Conservation (phyloP, 1,284 basidiomycete genomes). For the Violaceomyces palustris region DNA sequence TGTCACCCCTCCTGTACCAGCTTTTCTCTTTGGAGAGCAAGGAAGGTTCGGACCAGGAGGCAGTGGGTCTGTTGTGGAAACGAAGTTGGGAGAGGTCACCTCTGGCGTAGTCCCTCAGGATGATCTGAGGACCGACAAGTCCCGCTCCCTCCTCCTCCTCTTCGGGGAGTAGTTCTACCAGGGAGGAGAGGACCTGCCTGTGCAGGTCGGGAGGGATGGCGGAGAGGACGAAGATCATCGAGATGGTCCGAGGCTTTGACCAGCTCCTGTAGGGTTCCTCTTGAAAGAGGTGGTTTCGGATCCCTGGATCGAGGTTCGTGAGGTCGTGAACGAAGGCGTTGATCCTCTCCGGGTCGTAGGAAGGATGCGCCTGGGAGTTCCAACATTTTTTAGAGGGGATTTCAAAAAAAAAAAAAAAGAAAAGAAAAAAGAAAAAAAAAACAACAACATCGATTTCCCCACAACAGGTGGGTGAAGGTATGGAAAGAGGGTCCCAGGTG, state of each 20-base stretch:
- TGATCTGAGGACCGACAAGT: slow-evolving; percentile 32
- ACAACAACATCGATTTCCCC: no score
- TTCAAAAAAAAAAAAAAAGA: no score
- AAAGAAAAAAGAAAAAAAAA: no score
- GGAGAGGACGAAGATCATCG: slow-evolving; percentile 52
- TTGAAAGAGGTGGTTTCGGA: background rate
- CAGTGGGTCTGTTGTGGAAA: slow-evolving; percentile 49
- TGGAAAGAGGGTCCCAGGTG: no score
- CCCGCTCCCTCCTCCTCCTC: slow-evolving; percentile 14
- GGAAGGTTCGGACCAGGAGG: slow-evolving; percentile 46
- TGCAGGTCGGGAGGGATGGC: slow-evolving; percentile 52
- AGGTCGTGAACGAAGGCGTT: slow-evolving; percentile 53
- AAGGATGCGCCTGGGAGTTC: slow-evolving; percentile 23
- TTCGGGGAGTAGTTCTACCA: slow-evolving; percentile 9
- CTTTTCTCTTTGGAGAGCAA: slow-evolving; percentile 35
- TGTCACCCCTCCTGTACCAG: slow-evolving; percentile 52
- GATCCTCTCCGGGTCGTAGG: slow-evolving; percentile 28
- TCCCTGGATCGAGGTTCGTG: slow-evolving; percentile 4
- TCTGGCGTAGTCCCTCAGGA: slow-evolving; percentile 53
- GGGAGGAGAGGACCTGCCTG: slow-evolving; percentile 13
- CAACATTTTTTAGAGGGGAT: background rate
- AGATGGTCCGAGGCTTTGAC: slow-evolving; percentile 35
- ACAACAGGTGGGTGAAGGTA: no score
- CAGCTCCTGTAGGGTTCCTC: slow-evolving; percentile 1
- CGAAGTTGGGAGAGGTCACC: slow-evolving; percentile 52